phyloP scores from a whole-genome alignment of 495 filamentous ascomycete genomes.

The Podospora fimiseda region DNA sequence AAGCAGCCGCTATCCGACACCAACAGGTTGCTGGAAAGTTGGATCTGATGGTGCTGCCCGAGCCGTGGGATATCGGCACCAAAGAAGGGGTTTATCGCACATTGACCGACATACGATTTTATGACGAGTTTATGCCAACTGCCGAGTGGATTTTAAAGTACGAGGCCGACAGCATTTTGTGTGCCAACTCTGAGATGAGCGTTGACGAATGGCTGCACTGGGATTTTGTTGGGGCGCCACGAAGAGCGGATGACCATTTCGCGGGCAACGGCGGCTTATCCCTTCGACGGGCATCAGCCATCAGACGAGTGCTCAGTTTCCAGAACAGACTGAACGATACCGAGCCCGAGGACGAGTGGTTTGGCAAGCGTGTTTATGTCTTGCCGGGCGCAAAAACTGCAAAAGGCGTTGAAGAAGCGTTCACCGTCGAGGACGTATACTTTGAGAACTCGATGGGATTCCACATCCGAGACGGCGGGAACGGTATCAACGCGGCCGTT shows the following conservation, averaged over 20 bases:
- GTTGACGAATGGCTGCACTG: constrained; percentile 44
- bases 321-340: constrained; percentile 40
- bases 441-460: constrained; percentile 43
- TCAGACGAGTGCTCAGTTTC: constrained; percentile 35
- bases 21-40: constrained; percentile 43
- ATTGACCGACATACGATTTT: constrained; percentile 43
- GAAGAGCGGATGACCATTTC: constrained; percentile 36
- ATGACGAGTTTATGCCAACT: constrained; percentile 36
- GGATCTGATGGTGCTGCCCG: constrained; percentile 38
- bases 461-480: constrained; percentile 37
- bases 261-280: constrained; percentile 47
- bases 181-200: constrained; percentile 38
- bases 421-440: constrained; percentile 43
- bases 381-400: constrained; percentile 43
- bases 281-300: constrained; percentile 39
- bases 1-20: constrained; percentile 34
- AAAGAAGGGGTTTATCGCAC: constrained; percentile 39
- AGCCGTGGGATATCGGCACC: constrained; percentile 33
- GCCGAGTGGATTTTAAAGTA: constrained; percentile 44
- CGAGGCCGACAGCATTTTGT: constrained; percentile 46
- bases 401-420: constrained; percentile 25
- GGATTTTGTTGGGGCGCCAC: constrained; percentile 44
- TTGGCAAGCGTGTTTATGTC: constrained; percentile 35
- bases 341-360: constrained; percentile 47
- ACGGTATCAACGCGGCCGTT: constrained; percentile 28